These are phyloP conservation scores for Suhomyces panamericanus DNA, from an alignment of 1,139 yeast genomes.

Conservation along the genomic window DNA sequence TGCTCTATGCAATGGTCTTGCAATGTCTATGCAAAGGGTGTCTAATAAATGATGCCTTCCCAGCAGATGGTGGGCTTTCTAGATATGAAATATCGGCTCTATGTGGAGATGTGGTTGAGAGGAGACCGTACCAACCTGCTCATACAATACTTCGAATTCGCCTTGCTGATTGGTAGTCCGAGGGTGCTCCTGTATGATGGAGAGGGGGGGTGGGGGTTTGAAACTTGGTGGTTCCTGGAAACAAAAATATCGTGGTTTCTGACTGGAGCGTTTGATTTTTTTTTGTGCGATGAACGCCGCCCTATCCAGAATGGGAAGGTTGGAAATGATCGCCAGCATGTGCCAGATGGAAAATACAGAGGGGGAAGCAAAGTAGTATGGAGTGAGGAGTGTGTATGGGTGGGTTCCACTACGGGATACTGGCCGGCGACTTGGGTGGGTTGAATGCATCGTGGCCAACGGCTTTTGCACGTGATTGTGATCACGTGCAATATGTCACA, in stretches of 20 bases:
- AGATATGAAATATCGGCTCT: not conserved
- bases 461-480: not conserved
- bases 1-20: not conserved
- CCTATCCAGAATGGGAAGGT: not conserved
- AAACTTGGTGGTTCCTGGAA: not conserved
- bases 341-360: no score
- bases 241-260: conserved; percentile 1
- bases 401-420: no score
- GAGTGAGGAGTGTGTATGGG: no score
- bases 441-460: no score
- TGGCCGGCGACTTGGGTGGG: no score
- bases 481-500: not conserved
- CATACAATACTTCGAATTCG: not conserved
- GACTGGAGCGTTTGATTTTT: conserved; percentile 8
- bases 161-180: not conserved
- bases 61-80: not conserved
- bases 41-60: not conserved
- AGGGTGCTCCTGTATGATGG: not conserved
- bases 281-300: conserved; percentile 5
- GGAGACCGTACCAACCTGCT: not conserved
- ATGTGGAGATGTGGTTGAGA: not conserved
- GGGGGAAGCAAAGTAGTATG: no score
- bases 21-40: not conserved
- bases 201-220: not conserved
- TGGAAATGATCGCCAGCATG: not conserved